Evolutionary conservation across 2,329 filamentous ascomycete genomes (phyloP).

Genomic region (Paecilomyces niveus): DNA sequence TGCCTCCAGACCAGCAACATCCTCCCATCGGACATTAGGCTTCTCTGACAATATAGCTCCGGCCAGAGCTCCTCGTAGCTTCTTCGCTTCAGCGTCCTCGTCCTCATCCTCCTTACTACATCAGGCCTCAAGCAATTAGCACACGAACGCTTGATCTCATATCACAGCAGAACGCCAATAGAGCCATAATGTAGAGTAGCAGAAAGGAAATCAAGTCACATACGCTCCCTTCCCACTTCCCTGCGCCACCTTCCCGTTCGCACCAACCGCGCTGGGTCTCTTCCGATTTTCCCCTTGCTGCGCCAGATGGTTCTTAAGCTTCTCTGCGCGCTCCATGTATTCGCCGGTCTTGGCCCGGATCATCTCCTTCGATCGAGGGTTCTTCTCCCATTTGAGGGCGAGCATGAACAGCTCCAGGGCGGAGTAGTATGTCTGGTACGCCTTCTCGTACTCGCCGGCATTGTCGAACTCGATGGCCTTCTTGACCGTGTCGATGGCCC

Average conservation of each 20-base stretch:
- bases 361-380: slow-evolving; percentile 92
- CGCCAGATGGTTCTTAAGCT: slow-evolving; percentile 83
- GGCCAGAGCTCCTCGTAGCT: slow-evolving; percentile 80
- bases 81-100: slow-evolving; percentile 88
- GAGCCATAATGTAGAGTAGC: not conserved
- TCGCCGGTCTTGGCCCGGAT: slow-evolving; percentile 91
- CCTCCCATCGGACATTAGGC: slow-evolving; percentile 96
- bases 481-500: slow-evolving; percentile 93
- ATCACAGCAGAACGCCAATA: not conserved
- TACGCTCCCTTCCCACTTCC: slow-evolving; percentile 51
- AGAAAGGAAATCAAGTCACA: slow-evolving; percentile 14
- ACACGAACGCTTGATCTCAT: not conserved
- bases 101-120: slow-evolving; percentile 45
- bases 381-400: slow-evolving; percentile 99
- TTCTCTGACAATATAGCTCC: slow-evolving; percentile 93
- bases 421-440: slow-evolving; percentile 92
- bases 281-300: slow-evolving; percentile 48
- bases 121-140: slow-evolving; percentile 3
- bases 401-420: slow-evolving; percentile 98
- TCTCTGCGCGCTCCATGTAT: slow-evolving; percentile 98
- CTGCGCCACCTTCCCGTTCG: slow-evolving; percentile 45
- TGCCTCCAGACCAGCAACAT: slow-evolving; percentile 87
- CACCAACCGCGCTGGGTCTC: slow-evolving; percentile 45
- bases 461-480: slow-evolving; percentile 97
- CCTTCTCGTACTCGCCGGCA: slow-evolving; percentile 91